These are phyloP conservation scores for Caryopteris hybrid DNA, from an alignment of 305 asterid species.

Conservation along the genomic window DNA sequence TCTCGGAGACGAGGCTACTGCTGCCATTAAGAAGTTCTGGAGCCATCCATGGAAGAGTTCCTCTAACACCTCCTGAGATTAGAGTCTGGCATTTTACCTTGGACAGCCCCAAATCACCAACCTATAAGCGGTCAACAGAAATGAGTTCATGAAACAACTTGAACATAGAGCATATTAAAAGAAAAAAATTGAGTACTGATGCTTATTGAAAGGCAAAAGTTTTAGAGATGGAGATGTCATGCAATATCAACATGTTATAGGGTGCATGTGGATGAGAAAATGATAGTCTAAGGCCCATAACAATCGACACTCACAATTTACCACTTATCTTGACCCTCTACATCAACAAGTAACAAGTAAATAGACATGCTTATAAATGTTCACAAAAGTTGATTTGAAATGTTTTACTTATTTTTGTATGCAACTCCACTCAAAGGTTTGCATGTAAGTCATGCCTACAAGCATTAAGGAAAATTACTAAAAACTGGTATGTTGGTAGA, in stretches of 20 bases:
- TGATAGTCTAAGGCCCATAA: neutral
- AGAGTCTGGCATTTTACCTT: constrained; percentile 79
- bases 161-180: neutral
- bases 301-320: neutral
- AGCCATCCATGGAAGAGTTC: constrained; percentile 99
- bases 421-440: neutral
- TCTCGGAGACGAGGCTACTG: constrained; percentile 84
- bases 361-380: neutral
- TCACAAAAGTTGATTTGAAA: neutral
- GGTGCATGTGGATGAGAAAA: neutral
- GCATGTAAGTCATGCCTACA: neutral
- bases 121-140: constrained; percentile 35
- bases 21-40: constrained; percentile 91
- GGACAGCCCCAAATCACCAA: constrained; percentile 87
- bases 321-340: neutral
- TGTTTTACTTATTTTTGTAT: too few species aligned
- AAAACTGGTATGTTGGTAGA: neutral
- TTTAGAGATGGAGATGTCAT: too few species aligned
- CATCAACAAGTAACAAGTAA: neutral
- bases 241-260: too few species aligned
- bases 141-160: neutral
- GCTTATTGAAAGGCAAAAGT: neutral
- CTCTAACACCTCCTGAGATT: constrained; percentile 86
- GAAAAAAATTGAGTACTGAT: neutral
- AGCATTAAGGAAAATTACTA: neutral